Conservation (phyloP, 768 basidiomycete species). For the Mycena vitilis region DNA sequence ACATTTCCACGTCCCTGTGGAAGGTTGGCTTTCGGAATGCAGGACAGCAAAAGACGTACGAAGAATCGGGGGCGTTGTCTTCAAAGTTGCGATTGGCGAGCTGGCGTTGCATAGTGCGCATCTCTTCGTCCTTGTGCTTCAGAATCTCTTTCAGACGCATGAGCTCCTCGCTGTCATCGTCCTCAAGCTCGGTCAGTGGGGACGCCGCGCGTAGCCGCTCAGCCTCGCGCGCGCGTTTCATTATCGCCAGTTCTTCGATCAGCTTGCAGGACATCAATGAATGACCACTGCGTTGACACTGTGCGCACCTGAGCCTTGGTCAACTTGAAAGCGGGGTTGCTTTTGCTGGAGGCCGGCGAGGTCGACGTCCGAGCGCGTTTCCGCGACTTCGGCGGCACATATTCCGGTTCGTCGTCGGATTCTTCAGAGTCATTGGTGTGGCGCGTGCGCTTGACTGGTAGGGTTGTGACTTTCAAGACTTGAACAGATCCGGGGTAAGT, state of each 20-base stretch:
- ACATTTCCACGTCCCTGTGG: constrained; percentile 23
- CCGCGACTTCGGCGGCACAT: constrained; percentile 21
- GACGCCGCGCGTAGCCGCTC: constrained; percentile 42
- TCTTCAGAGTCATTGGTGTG: constrained; percentile 8
- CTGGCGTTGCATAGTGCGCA: constrained; percentile 42
- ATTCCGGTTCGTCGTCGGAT: constrained; percentile 24
- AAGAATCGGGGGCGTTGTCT: constrained; percentile 4
- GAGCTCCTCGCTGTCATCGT: constrained; percentile 44
- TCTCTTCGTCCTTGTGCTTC: constrained; percentile 42
- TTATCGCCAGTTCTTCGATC: constrained; percentile 41
- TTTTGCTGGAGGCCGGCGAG: constrained; percentile 21
- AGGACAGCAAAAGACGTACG: constrained; percentile 5
- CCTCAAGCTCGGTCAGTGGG: constrained; percentile 49
- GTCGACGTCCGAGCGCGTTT: constrained; percentile 42
- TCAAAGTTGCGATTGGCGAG: constrained; percentile 29
- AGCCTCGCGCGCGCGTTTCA: constrained; percentile 40
- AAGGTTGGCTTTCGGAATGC: neutral
- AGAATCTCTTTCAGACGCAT: constrained; percentile 43
- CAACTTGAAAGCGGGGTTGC: constrained; percentile 45
- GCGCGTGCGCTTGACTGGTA: constrained; percentile 25
- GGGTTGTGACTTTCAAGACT: neutral
- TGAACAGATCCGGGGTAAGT: constrained; percentile 34
- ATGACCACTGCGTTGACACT: neutral
- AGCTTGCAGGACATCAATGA: constrained; percentile 40
- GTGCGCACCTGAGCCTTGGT: constrained; percentile 56